phyloP scores from a whole-genome alignment of 2,329 filamentous ascomycete genomes.

The Colletotrichum camelliae region DNA sequence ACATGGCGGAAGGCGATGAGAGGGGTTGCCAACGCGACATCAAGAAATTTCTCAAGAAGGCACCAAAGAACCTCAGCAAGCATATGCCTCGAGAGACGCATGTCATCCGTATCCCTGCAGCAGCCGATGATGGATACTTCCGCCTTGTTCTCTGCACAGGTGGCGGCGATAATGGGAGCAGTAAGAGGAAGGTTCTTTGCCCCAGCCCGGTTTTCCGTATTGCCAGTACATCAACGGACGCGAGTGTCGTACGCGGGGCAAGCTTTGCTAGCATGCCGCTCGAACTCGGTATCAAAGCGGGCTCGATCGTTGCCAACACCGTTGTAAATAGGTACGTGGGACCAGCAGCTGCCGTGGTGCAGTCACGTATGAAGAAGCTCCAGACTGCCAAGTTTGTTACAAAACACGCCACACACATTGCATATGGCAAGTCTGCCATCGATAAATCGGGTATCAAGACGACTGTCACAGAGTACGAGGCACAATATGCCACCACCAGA shows the following conservation, averaged over 20 bases:
- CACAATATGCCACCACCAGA: slow-evolving; percentile 37
- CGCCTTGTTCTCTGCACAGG: slow-evolving; percentile 66
- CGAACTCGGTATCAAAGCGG: slow-evolving; percentile 66
- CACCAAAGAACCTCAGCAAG: slow-evolving; percentile 44
- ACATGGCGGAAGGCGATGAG: slow-evolving; percentile 63
- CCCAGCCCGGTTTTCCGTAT: slow-evolving; percentile 72
- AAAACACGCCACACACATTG: not conserved
- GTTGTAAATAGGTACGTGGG: slow-evolving; percentile 49
- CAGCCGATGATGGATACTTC: slow-evolving; percentile 71
- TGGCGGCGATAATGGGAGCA: slow-evolving; percentile 9
- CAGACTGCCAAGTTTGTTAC: not conserved
- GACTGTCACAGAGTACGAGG: slow-evolving; percentile 38
- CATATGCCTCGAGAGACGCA: slow-evolving; percentile 67
- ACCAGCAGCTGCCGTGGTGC: slow-evolving; percentile 38
- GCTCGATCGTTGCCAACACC: slow-evolving; percentile 52
- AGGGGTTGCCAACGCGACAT: slow-evolving; percentile 73
- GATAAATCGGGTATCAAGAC: slow-evolving; percentile 32
- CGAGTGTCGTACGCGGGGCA: slow-evolving; percentile 67
- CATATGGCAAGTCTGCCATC: slow-evolving; percentile 29
- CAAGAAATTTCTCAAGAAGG: slow-evolving; percentile 65
- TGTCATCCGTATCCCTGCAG: slow-evolving; percentile 67
- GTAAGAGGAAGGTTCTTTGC: slow-evolving; percentile 64
- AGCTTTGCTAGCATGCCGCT: slow-evolving; percentile 69
- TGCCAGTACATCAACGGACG: slow-evolving; percentile 68
- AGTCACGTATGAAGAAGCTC: slow-evolving; percentile 43